Evolutionary conservation across 1,284 basidiomycete genomes (phyloP).

Genomic region (Polyporus tsugae): DNA sequence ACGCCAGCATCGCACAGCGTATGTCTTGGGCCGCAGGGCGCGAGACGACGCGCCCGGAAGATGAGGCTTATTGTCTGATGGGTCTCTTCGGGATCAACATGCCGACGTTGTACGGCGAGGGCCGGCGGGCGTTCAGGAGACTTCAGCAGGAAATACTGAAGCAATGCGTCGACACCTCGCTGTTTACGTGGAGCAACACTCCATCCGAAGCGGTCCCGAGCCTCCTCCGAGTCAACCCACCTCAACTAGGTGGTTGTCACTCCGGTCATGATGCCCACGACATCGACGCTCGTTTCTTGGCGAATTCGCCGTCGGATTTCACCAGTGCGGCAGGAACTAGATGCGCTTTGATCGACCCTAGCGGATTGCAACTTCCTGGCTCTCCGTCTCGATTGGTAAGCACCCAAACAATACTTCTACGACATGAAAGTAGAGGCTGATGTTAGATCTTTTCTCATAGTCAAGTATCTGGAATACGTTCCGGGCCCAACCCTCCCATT

Average conservation of each 20-base stretch:
- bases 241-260: background rate
- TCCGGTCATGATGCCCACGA: background rate
- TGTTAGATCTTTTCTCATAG: background rate
- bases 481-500: background rate
- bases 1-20: background rate
- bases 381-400: background rate
- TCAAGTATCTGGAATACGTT: background rate
- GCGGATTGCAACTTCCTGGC: background rate
- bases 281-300: background rate
- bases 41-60: background rate
- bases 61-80: background rate
- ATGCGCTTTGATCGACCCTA: background rate
- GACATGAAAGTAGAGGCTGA: background rate
- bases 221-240: background rate
- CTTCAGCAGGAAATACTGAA: background rate
- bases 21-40: slow-evolving; percentile 1
- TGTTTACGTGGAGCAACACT: background rate
- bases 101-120: background rate
- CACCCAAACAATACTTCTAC: background rate
- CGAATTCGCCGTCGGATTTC: background rate
- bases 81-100: background rate
- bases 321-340: background rate
- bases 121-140: background rate
- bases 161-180: background rate
- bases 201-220: background rate